These are phyloP conservation scores for Stephania cephalantha DNA, from an alignment of 164 flowering plant species.

Conservation along the genomic window DNA sequence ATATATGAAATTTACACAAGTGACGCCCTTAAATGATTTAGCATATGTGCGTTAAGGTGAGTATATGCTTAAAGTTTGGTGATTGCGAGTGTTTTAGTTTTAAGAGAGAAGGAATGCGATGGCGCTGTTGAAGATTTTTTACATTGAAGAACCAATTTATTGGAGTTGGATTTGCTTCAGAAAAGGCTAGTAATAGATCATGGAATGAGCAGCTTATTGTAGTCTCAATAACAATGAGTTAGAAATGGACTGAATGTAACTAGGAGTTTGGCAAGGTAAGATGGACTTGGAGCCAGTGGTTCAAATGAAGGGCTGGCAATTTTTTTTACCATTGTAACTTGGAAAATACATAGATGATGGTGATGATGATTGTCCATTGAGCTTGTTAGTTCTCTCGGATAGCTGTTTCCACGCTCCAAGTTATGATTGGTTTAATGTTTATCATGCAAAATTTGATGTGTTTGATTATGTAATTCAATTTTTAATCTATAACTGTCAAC, in stretches of 20 bases:
- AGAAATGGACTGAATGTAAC: neutral
- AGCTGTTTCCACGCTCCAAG: neutral
- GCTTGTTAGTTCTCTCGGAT: neutral
- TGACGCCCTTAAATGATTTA: too few relatives aligned
- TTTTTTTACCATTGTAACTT: neutral
- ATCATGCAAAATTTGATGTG: neutral
- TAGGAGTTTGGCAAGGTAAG: neutral
- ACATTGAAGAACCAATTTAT: neutral
- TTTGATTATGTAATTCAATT: neutral
- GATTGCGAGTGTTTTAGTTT: neutral
- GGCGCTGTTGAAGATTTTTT: neutral
- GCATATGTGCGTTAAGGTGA: neutral
- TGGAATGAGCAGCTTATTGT: neutral
- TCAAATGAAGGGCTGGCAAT: neutral
- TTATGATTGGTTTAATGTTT: neutral
- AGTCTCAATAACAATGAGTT: neutral
- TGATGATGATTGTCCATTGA: neutral
- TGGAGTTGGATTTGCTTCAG: neutral
- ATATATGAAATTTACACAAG: too few relatives aligned
- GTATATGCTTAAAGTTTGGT: neutral
- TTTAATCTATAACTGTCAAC: too few relatives aligned
- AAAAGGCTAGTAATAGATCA: neutral
- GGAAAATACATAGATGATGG: neutral
- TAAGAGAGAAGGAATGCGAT: neutral
- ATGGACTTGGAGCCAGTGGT: neutral